Evolutionary conservation across 371 early-diverging fungal species (phyloP).

Genomic region (Lichtheimia hyalospora): DNA sequence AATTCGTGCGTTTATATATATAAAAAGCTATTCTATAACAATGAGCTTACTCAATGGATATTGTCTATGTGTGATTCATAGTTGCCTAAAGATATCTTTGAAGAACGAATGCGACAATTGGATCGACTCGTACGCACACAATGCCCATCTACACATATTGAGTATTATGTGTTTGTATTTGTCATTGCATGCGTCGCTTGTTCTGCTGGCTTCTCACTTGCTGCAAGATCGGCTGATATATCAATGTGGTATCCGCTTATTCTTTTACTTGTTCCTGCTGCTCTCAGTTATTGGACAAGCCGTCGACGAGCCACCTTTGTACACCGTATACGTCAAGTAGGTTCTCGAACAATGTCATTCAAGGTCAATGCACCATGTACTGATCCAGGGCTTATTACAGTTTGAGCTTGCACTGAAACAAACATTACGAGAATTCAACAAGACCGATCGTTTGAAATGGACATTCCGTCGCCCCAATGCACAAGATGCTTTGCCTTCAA

Average conservation of each 20-base stretch:
- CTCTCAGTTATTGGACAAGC: slow-evolving; percentile 42
- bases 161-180: slow-evolving; percentile 37
- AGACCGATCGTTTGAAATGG: slow-evolving; percentile 33
- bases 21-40: not conserved
- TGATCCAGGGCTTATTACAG: slow-evolving; percentile 12
- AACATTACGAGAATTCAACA: slow-evolving; percentile 33
- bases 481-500: slow-evolving; percentile 11
- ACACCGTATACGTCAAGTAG: slow-evolving; percentile 31
- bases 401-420: slow-evolving; percentile 38
- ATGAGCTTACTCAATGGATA: not conserved
- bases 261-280: slow-evolving; percentile 36
- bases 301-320: slow-evolving; percentile 28
- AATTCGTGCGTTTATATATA: slow-evolving; percentile 19
- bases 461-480: slow-evolving; percentile 17
- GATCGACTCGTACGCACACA: slow-evolving; percentile 19
- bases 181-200: slow-evolving; percentile 35
- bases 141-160: slow-evolving; percentile 39
- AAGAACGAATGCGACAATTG: slow-evolving; percentile 25
- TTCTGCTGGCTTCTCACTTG: slow-evolving; percentile 40
- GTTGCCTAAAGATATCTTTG: slow-evolving; percentile 25
- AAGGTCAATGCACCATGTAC: not conserved
- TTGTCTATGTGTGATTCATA: not conserved
- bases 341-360: not conserved
- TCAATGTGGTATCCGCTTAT: slow-evolving; percentile 52
- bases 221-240: slow-evolving; percentile 37